Base-by-base conservation (phyloP, 805 yeast species). In the Myxozyma sirexii region DNA sequence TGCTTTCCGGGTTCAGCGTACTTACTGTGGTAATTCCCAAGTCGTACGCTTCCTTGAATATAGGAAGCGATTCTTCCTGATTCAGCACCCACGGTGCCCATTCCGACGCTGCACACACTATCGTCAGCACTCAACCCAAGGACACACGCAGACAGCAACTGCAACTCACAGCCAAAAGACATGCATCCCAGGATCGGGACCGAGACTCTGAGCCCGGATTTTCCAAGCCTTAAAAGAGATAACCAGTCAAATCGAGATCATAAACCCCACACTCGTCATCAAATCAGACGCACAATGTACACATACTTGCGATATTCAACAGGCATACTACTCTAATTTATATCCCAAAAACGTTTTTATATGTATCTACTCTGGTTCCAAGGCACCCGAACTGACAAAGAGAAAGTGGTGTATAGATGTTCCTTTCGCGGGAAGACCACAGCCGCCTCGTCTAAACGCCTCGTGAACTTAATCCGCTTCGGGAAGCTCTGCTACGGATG, bases 21-120 rank as follows among this genome's bases (percentile, higher is more conserved):
- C 54, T 24, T 37, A 58, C 62, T 10, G 80, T 80, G 33, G 81
- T 69, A 63, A 23, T 82, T 81, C 13, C 59, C 17, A 56, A 77
- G 79, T 62, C 65, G n/a, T 62, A 62, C 13, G 65, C 65, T 44
- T 37, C 46, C 56, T 62, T 62, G 51, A 62, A 52, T 15, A 62
- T 55, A 10, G 59, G 59, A n/a, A 62, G 57, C 23, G 65, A 33
- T 3, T 39, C 60, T 10, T 59, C 60, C 39, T 48, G 33, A 27
- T 59, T 38, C 39, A 62, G 57, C 8, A 62, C 65, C 65, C 65
- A 62, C 15, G 55, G 38, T 10, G 56, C 56, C 65, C 65, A 62
- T 21, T 60, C 64, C 4, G 64, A 48, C n/a, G 64, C 63, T 60
- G 15, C 8, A 33, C 37, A 13, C 17, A 4, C 7, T 4, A 24